Base-by-base conservation (phyloP, 306 rosid species). In the Rosa lucieae region DNA sequence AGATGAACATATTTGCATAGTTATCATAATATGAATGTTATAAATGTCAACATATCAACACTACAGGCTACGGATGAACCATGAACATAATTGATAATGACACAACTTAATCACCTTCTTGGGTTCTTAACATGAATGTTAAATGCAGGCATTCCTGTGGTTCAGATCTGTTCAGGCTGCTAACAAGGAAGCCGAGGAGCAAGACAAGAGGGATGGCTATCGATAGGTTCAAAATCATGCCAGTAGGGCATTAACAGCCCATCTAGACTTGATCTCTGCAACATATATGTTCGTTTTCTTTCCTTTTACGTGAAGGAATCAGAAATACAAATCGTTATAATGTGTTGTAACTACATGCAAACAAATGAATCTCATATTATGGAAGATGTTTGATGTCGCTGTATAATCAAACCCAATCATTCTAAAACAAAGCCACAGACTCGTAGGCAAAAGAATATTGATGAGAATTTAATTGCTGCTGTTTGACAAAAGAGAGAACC, bases 161-260 rank as follows among this genome's bases (percentile, higher is more conserved):
- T 90, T 85, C 85, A 93, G 88, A 85, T 91, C 99, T 0, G 98
- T 95, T 79, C 87, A 91, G 84, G 88, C 84, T 56, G 99, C 99
- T 71, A 96, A 96, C 81, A 93, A 89, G 86, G 98, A 96, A 81
- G 99, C 99, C 0, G 99, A 96, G 69, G 99, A 96, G 51, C 99
- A 96, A 76, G 99, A 96, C 83, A 90, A 78, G 88, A 93, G 82
- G 85, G 99, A 96, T 84, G 99, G 99, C 58, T 96, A 84, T 83
- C 65, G 14, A n/a, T 92, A 87, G 80, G 51, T 42, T 81, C 49
- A 47, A 26, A 63, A 74, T 21, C 14, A 10, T 44, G 15, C 67
- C 10, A 12, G 52, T 70, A 47, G 62, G 67, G 72, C 67, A 1
- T 35, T 26, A 10, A 76, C 40, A 18, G 29, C 68, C 68, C 55